A percentile compares a stretch with the other conserved stretches of the same genome.
Evolutionary conservation across 2,329 filamentous ascomycete genomes (phyloP).

Genomic region (Microascus cirrosus): DNA sequence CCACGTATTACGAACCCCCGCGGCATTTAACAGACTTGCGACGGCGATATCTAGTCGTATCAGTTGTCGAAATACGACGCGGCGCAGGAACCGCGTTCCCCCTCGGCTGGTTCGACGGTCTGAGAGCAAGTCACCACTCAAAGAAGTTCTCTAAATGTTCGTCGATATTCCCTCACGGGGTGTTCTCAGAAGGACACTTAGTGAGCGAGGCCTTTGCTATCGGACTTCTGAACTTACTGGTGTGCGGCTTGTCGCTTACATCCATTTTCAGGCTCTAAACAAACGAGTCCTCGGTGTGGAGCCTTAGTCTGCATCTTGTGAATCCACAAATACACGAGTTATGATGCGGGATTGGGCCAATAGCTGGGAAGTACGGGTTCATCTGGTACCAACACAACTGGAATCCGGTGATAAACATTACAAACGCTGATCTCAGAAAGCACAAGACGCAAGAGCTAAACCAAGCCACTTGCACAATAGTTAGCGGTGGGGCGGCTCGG

Average conservation of each 20-base stretch:
- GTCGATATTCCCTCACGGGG: no score
- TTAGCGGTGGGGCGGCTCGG: background rate
- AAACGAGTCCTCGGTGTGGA: background rate
- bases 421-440: background rate
- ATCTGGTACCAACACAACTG: background rate
- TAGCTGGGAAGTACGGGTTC: background rate
- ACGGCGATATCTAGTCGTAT: background rate
- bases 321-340: no score
- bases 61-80: background rate
- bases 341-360: background rate
- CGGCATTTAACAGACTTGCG: background rate
- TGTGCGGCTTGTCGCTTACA: no score
- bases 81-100: background rate
- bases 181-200: no score
- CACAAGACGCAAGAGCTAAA: background rate
- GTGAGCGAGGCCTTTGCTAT: no score
- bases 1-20: background rate
- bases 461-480: background rate
- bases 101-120: background rate
- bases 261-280: background rate
- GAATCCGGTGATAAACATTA: background rate
- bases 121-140: background rate
- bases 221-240: no score
- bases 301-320: background rate
- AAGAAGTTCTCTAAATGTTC: background rate